Percentiles rank a stretch among this genome's conserved stretches.
Evolutionary conservation across 352 stramenopile species (phyloP).

Genomic region (Phytophthora hybrid): DNA sequence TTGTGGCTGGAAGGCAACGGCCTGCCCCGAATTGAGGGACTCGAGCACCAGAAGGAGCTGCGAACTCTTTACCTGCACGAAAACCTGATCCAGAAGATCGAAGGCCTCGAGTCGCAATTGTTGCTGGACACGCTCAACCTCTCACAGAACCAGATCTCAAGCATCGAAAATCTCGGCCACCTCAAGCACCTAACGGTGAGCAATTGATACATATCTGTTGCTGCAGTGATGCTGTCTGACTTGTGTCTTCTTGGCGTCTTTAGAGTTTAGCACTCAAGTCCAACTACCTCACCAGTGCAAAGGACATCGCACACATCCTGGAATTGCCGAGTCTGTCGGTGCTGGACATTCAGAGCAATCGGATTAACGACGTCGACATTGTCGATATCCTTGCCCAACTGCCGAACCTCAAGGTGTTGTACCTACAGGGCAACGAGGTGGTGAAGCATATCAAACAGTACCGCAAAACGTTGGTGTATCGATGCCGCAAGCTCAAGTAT

Average conservation of each 20-base stretch:
- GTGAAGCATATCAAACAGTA: conserved; percentile 92
- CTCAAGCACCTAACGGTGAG: conserved; percentile 74
- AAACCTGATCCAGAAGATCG: conserved; percentile 95
- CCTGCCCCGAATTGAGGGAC: conserved; percentile 88
- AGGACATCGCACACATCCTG: conserved; percentile 74
- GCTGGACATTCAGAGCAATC: conserved; percentile 87
- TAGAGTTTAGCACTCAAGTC: conserved; percentile 79
- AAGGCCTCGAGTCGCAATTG: conserved; percentile 69
- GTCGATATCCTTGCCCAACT: conserved; percentile 77
- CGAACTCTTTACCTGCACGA: conserved; percentile 95
- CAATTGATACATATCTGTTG: conserved; percentile 25
- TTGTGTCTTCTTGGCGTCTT: neutral
- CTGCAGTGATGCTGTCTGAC: neutral
- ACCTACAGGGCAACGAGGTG: conserved; percentile 86
- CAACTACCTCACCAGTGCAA: conserved; percentile 72
- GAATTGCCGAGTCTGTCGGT: conserved; percentile 73
- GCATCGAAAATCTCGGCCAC: conserved; percentile 80
- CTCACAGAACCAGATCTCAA: conserved; percentile 82
- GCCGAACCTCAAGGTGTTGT: conserved; percentile 85
- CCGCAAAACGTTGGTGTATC: conserved; percentile 82
- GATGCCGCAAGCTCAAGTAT: conserved; percentile 82
- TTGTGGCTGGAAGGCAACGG: conserved; percentile 96
- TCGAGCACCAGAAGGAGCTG: conserved; percentile 89
- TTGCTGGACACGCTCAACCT: conserved; percentile 84
- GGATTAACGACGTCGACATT: conserved; percentile 68